Conservation (phyloP, 345 rosid species). For the Sonneratia caseolaris region DNA sequence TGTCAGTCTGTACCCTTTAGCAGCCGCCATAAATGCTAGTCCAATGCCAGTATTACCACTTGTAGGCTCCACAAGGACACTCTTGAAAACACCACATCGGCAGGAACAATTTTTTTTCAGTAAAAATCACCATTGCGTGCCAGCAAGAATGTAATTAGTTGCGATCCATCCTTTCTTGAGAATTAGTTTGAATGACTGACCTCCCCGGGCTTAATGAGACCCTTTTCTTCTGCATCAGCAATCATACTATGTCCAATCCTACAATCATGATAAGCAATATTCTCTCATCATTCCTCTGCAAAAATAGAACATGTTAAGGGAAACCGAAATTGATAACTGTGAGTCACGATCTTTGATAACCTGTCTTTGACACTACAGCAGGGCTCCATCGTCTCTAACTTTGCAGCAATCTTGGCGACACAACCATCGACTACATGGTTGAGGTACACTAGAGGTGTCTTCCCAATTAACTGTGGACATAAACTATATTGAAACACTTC, state of each 20-base stretch:
- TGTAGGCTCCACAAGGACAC: slow-evolving; percentile 62
- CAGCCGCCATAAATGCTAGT: slow-evolving; percentile 67
- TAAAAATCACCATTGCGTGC: neutral
- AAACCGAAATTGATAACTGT: neutral
- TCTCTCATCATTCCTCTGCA: neutral
- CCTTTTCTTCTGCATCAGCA: slow-evolving; percentile 63
- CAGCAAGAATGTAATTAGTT: neutral
- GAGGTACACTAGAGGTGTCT: slow-evolving; percentile 76
- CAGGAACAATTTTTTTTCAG: neutral
- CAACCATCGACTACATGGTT: slow-evolving; percentile 62
- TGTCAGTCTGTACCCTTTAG: slow-evolving; percentile 57
- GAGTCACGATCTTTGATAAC: slow-evolving; percentile 11
- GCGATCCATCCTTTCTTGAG: neutral
- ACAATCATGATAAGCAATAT: neutral
- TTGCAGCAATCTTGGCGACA: slow-evolving; percentile 60
- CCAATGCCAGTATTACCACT: slow-evolving; percentile 74
- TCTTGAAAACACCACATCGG: slow-evolving; percentile 20
- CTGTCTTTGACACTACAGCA: slow-evolving; percentile 91
- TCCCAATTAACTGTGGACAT: slow-evolving; percentile 45
- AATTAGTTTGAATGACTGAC: slow-evolving; percentile 26
- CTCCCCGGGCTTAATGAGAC: slow-evolving; percentile 53
- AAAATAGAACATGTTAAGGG: neutral
- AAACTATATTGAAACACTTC: neutral
- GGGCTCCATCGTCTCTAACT: slow-evolving; percentile 80
- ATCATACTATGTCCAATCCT: slow-evolving; percentile 83